Conservation (phyloP, 208 protist genomes). For the Leishmania mexicana region DNA sequence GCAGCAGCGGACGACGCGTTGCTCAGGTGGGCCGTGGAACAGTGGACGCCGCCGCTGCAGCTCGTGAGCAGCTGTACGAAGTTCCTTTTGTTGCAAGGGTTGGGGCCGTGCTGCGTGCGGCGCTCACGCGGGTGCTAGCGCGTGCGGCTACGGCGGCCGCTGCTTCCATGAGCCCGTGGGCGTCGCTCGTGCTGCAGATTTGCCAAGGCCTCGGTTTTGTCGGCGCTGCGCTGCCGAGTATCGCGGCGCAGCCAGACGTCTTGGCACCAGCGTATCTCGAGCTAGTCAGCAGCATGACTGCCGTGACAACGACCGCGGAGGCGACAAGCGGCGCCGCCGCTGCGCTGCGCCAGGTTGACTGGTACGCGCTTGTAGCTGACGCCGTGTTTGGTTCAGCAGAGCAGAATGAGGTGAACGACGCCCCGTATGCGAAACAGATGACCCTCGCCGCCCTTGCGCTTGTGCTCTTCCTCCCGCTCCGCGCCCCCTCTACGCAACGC, state of each 20-base stretch:
- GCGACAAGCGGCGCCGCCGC: not conserved
- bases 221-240: slow-evolving; percentile 30
- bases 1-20: slow-evolving; percentile 2
- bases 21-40: slow-evolving; percentile 21
- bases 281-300: slow-evolving; percentile 19
- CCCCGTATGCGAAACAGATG: not conserved
- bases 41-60: slow-evolving; percentile 12
- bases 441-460: slow-evolving; percentile 27
- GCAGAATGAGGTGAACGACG: not conserved
- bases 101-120: slow-evolving; percentile 15
- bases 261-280: slow-evolving; percentile 36
- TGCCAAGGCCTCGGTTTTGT: slow-evolving; percentile 39
- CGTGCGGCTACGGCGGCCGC: not conserved
- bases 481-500: slow-evolving; percentile 38
- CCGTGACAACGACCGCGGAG: not conserved
- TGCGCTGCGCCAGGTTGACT: slow-evolving; percentile 38
- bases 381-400: slow-evolving; percentile 36
- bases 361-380: slow-evolving; percentile 48
- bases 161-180: not conserved
- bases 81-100: slow-evolving; percentile 12
- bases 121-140: slow-evolving; percentile 14
- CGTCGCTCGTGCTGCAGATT: slow-evolving; percentile 15
- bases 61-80: slow-evolving; percentile 9
- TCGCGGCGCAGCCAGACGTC: slow-evolving; percentile 16
- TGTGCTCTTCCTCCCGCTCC: slow-evolving; percentile 54